phyloP scores from a whole-genome alignment of 176 grass and related monocot genomes.

The Paspalum vaginatum region DNA sequence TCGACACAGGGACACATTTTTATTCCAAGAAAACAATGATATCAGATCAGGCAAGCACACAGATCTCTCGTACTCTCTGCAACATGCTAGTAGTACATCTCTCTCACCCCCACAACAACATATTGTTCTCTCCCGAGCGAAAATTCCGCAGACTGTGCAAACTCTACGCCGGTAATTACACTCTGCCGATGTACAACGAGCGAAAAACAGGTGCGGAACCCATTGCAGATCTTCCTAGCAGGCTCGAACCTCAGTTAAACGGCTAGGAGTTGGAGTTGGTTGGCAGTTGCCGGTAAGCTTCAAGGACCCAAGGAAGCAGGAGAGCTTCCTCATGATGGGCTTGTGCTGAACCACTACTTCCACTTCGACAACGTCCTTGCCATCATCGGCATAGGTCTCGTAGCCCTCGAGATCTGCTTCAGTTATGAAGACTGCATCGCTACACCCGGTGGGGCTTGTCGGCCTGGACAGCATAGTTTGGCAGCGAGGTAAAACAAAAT shows the following conservation, averaged over 20 bases:
- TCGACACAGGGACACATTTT: not conserved
- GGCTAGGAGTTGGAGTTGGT: conserved; percentile 38
- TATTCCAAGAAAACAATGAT: conserved; percentile 11
- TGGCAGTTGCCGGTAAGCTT: conserved; percentile 52
- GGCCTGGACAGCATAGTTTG: conserved; percentile 32
- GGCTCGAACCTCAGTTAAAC: conserved; percentile 55
- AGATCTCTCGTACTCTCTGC: not conserved
- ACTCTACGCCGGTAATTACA: conserved; percentile 36
- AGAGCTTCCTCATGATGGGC: conserved; percentile 63
- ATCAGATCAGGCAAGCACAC: not conserved
- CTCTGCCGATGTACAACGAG: conserved; percentile 21
- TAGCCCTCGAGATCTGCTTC: conserved; percentile 86
- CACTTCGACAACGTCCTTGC: not conserved
- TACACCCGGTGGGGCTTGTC: conserved; percentile 40
- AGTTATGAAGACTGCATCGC: conserved; percentile 57
- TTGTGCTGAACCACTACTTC: conserved; percentile 41
- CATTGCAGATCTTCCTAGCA: conserved; percentile 36
- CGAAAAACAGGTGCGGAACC: conserved; percentile 10
- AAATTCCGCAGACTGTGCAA: conserved; percentile 13
- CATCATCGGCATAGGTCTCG: conserved; percentile 38
- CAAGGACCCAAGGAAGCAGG: conserved; percentile 68
- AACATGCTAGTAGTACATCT: not conserved
- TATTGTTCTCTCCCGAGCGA: not conserved
- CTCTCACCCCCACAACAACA: conserved; percentile 12
- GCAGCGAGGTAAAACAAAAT: conserved; percentile 47